These are phyloP conservation scores for Cyclotella choctawhatcheeana DNA, from an alignment of 108 stramenopile genomes.

Conservation along the genomic window DNA sequence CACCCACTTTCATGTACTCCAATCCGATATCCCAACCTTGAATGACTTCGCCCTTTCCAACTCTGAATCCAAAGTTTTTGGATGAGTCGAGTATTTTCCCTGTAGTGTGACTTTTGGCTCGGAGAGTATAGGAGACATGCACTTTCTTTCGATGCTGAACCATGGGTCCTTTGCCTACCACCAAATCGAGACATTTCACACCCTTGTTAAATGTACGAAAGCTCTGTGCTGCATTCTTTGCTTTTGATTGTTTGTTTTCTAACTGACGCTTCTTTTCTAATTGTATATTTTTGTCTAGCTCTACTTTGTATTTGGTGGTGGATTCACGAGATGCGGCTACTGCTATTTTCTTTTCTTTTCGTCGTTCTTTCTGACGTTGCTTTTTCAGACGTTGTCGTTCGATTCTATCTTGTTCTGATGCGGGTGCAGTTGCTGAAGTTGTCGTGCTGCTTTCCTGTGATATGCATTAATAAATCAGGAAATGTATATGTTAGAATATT, in stretches of 20 bases:
- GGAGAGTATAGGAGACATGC: constrained; percentile 53
- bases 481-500: not conserved
- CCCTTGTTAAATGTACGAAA: constrained; percentile 33
- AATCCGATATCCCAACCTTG: constrained; percentile 84
- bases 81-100: constrained; percentile 60
- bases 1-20: constrained; percentile 82
- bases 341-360: constrained; percentile 32
- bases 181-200: constrained; percentile 51
- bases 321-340: constrained; percentile 8
- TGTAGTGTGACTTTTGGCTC: constrained; percentile 35
- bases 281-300: not conserved
- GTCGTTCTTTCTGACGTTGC: constrained; percentile 36
- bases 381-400: constrained; percentile 29
- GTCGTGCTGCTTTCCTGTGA: not conserved
- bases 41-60: constrained; percentile 75
- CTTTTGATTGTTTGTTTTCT: constrained; percentile 20
- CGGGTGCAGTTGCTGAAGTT: not conserved
- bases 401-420: constrained; percentile 31
- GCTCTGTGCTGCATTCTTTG: not conserved
- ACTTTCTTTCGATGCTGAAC: constrained; percentile 48
- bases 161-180: constrained; percentile 50
- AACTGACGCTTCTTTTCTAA: constrained; percentile 5
- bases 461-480: not conserved
- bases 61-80: constrained; percentile 59
- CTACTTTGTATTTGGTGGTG: not conserved